Base-by-base conservation (phyloP, 2,329 filamentous ascomycete species). In the Fusarium subtropicale region DNA sequence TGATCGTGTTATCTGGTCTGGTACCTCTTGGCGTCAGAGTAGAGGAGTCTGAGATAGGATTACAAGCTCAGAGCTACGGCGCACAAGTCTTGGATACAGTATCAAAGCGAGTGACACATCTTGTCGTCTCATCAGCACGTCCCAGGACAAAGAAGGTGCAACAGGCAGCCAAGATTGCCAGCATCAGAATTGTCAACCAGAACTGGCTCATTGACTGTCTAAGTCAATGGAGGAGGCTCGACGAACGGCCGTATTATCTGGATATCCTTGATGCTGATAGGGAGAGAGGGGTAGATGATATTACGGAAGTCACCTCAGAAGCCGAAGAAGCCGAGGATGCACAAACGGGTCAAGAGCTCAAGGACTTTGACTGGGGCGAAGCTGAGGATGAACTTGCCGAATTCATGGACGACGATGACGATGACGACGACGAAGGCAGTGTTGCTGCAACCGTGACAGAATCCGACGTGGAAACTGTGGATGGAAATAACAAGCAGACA, bases 141-240 rank as follows among this genome's bases (percentile, higher is more conserved):
- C 91, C 91, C 33, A 90, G 94, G 24, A 98, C 96, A 0, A 91
- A 93, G 55, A 99, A 99, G 80, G 93, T 98, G 44, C 91, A 92
- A 48, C 91, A 94, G 78, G 96, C 96, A 0, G 90, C 92, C 16
- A 89, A 90, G 68, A 91, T 93, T 57, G 85, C 91, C 0, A 88
- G 89, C 53, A 92, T 98, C 79, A 94, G 94, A 77, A 97, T 99
- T 61, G 96, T 99, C 48, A 94, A 91, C 72, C 92, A 94, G 55
- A 89, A 93, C 74, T 99, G 96, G 96, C 88, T 99, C 31, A 86
- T 90, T 33, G 91, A 94, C 71, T 97, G 91, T 57, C 88, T 98
- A 68, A 91, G 89, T 28, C 91, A 91, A 77, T 99, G 96, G 96
- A 85, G 87, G 67, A 90, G 88, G 59, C 83, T 97, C 13, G 90